Evolutionary conservation across 306 rosid species (phyloP), one percentile per base, ranked within the genome.

Genomic region (Prunus mongolica): DNA sequence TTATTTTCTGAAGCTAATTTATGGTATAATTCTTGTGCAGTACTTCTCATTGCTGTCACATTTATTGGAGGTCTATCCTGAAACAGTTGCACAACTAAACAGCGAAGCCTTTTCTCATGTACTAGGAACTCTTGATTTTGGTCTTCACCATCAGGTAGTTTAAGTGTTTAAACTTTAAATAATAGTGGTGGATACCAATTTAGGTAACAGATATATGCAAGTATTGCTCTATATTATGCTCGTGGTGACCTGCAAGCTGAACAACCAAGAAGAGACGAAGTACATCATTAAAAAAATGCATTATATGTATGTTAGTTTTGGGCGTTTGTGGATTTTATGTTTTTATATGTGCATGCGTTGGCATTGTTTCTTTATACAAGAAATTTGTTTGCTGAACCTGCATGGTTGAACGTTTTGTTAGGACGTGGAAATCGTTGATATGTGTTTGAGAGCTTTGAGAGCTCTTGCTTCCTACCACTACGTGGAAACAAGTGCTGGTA

Each of bases 21-120:
- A 28, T 57, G 22, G 51, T 69, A 27, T 55, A 18, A 65, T 78
- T 65, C 52, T 60, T 82, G 65, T 86, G 87, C 97, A 94, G 98
- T 94, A 90, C 82, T 94, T 94, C 82, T 89, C 93, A 82, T 88
- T 94, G 75, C 74, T 94, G 73, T 94, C 96, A 3, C 98, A 94
- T 86, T 57, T 94, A 73, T 78, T 94, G 84, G 98, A 94, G 87
- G 97, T 92, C 69, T 92, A 94, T 88, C 98, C 97, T 58, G 98
- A 94, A 83, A 92, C 97, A 56, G 89, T 94, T 51, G 96, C 97
- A 32, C 93, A 86, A 69, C 88, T 94, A 72, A 90, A 80, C 79
- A 76, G 82, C 7, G 91, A 94, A 62, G 89, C 96, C 75, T 89
- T 92, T 85, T 73, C 89, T 67, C 95, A 89, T 78, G 84, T 90